A percentile compares a stretch with the other conserved stretches of the same genome.
Conservation (phyloP, 2,329 filamentous ascomycete genomes). For the Ophiostoma tasmaniense region DNA sequence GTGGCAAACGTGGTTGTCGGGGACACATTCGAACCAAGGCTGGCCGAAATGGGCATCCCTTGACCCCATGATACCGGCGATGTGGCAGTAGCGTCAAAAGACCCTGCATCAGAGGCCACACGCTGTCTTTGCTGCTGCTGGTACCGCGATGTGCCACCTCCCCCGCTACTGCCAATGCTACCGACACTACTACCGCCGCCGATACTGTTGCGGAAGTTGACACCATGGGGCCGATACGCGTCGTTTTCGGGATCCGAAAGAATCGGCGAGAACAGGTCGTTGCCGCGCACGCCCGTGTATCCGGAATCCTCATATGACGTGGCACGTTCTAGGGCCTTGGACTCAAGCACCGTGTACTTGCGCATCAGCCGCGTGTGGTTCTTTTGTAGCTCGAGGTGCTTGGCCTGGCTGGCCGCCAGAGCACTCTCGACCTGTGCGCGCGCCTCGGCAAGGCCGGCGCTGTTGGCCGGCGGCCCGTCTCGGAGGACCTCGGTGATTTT, state of each 20-base stretch:
- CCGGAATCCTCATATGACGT: constrained; percentile 8
- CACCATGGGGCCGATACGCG: constrained; percentile 30
- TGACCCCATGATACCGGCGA: constrained; percentile 21
- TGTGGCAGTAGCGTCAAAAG: constrained; percentile 28
- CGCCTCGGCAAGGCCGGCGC: constrained; percentile 20
- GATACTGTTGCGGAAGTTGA: background rate
- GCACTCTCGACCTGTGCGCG: constrained; percentile 36
- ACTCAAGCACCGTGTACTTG: constrained; percentile 46
- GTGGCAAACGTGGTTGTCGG: constrained; percentile 20
- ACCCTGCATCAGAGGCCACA: constrained; percentile 36
- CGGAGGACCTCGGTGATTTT: constrained; percentile 34
- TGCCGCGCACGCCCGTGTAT: constrained; percentile 11
- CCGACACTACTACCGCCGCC: constrained; percentile 24
- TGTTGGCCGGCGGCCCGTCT: background rate
- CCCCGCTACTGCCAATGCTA: constrained; percentile 24
- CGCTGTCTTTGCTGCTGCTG: constrained; percentile 27
- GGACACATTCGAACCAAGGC: constrained; percentile 22
- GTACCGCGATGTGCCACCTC: background rate
- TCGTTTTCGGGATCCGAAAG: constrained; percentile 26
- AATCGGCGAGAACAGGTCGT: background rate
- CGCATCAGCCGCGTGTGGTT: constrained; percentile 42
- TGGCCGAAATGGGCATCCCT: constrained; percentile 26
- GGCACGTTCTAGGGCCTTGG: constrained; percentile 15
- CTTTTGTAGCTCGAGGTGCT: constrained; percentile 46
- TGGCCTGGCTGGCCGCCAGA: constrained; percentile 43